These are phyloP conservation scores for Solanum commersonii DNA, from an alignment of 257 asterid genomes.

Conservation along the genomic window DNA sequence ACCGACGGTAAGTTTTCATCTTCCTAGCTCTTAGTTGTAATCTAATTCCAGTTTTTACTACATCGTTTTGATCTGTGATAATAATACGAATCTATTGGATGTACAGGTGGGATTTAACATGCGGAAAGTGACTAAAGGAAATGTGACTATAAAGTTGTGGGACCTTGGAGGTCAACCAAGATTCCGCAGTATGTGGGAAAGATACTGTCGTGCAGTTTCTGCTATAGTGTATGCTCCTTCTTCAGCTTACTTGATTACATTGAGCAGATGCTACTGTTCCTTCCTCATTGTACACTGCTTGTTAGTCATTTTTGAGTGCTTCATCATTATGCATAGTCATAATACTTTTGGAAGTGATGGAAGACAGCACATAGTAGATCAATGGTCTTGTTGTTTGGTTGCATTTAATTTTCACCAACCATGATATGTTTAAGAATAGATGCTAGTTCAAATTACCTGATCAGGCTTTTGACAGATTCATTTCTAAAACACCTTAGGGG, in stretches of 20 bases:
- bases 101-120: slow-evolving; percentile 90
- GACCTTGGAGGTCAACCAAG: slow-evolving; percentile 99
- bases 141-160: slow-evolving; percentile 95
- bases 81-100: not conserved
- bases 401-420: not conserved
- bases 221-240: slow-evolving; percentile 74
- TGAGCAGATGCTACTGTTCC: not conserved
- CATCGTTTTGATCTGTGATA: not conserved
- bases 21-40: not conserved
- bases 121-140: slow-evolving; percentile 96
- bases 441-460: not conserved
- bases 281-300: not conserved
- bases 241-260: not conserved
- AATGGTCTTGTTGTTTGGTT: not conserved
- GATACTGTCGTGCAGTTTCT: slow-evolving; percentile 97
- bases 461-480: not conserved
- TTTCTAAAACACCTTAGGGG: not conserved
- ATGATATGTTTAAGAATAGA: not conserved
- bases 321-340: not conserved
- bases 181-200: slow-evolving; percentile 96
- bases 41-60: not conserved
- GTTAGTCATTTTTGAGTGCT: not conserved
- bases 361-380: not conserved
- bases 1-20: slow-evolving; percentile 65
- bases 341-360: not conserved